Base-by-base conservation (phyloP, 1,139 yeast species). In the Magnusiomyces tetraspermus region DNA sequence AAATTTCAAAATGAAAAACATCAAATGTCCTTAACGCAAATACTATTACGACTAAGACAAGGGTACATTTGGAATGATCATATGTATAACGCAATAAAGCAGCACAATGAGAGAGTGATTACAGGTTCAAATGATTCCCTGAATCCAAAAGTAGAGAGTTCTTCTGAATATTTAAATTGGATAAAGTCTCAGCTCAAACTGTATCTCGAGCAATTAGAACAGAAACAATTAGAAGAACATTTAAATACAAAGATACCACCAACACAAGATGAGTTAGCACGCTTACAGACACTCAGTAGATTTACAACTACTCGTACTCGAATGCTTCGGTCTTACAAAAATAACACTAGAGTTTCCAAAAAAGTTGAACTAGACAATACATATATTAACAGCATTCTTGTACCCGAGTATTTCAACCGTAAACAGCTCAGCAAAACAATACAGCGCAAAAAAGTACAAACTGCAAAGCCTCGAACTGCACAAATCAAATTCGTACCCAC, bases 401-500 rank as follows among this genome's bases (percentile, higher is more conserved):
- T 53, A 13, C 56, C 56, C 1, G 54, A 51, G 15, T 51, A 47
- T 37, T 22, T 53, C 21, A 46, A 19, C 11, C 33, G 38, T 17
- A 40, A 44, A 38, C 49, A 43, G 10, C 41, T 38, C 3, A 28
- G 24, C n/a, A 33, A 47, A 31, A 21, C 22, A 5, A 22, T 21
- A n/a, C 36, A 40, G 4, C 37, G 42, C 8, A 28, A 28, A 21
- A 15, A 21, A 36, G 19, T 50, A 11, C 46, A 51, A 38, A 31
- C 47, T 1, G 15, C 23, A 8, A 24, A 37, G 13, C 54, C 52
- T 3, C 49, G 40, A 31, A 28, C 28, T 10, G 44, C 56, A 1
- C 45, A 43, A 21, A 19, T 53, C n/a, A 48, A 26, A n/a, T 51
- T 47, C 44, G 49, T 46, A 30, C 51, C 52, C 5, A 49, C 54